phyloP scores from a whole-genome alignment of 805 yeast genomes.

The Cyberlindnera lachancei region DNA sequence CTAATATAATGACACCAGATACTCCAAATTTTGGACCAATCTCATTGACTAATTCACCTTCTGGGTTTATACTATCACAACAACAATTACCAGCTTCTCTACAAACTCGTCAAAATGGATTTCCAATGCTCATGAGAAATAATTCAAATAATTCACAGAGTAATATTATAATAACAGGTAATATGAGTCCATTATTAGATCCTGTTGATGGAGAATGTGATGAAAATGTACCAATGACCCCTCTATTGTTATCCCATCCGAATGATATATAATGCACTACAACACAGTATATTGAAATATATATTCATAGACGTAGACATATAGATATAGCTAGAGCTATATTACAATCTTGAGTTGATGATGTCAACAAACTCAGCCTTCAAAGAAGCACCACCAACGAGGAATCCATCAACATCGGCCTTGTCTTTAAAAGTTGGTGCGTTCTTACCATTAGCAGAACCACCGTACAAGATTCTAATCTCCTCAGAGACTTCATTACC shows the following conservation, averaged over 20 bases:
- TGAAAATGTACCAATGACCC: constrained; percentile 22
- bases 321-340: not conserved
- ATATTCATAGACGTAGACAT: no score
- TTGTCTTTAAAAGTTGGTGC: constrained; percentile 86
- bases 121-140: constrained; percentile 10
- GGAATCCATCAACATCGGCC: constrained; percentile 94
- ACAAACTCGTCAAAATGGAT: constrained; percentile 12
- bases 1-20: constrained; percentile 8
- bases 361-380: constrained; percentile 97
- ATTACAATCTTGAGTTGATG: constrained; percentile 79
- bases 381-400: constrained; percentile 98
- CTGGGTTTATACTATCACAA: constrained; percentile 14
- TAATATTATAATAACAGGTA: no score
- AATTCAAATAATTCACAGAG: constrained; percentile 5
- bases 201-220: constrained; percentile 13
- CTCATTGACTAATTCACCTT: constrained; percentile 18
- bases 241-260: constrained; percentile 11
- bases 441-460: constrained; percentile 94
- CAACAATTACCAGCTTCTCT: constrained; percentile 15
- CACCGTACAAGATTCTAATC: constrained; percentile 94
- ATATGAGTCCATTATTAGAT: constrained; percentile 17
- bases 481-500: constrained; percentile 71
- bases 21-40: constrained; percentile 21
- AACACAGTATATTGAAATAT: no score
- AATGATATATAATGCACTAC: no score